A percentile compares a stretch with the other conserved stretches of the same genome.
phyloP scores from a whole-genome alignment of 495 filamentous ascomycete genomes.

The Xylaria venustula region DNA sequence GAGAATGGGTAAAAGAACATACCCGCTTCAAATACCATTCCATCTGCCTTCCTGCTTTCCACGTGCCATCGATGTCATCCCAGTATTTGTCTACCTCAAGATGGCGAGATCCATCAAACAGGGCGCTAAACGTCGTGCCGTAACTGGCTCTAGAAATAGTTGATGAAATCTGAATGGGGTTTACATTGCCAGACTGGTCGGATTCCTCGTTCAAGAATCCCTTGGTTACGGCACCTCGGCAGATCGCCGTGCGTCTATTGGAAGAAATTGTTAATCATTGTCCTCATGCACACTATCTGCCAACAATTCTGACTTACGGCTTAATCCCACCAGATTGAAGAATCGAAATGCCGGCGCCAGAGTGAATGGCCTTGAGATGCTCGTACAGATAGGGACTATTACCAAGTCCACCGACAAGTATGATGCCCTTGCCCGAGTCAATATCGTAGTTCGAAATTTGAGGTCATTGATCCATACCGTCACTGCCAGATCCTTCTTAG shows the following conservation, averaged over 20 bases:
- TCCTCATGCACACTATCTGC: neutral
- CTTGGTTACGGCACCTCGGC: conserved; percentile 24
- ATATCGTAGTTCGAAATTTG: no score
- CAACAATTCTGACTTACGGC: conserved; percentile 10
- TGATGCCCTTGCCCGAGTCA: conserved; percentile 23
- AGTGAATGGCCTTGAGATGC: conserved; percentile 7
- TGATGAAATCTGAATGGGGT: conserved; percentile 2
- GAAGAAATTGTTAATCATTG: neutral
- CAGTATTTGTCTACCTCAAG: conserved; percentile 3
- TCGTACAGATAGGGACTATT: conserved; percentile 22
- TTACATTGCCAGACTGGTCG: neutral
- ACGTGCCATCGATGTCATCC: neutral
- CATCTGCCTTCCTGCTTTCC: conserved; percentile 11
- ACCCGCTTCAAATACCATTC: conserved; percentile 15
- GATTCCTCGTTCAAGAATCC: conserved; percentile 12
- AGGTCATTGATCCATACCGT: conserved; percentile 10
- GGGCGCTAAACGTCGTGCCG: neutral
- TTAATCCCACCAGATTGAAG: conserved; percentile 10
- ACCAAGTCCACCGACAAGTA: conserved; percentile 29
- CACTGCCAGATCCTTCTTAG: neutral
- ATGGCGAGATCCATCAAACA: neutral
- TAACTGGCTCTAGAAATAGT: conserved; percentile 20
- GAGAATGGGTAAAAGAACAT: neutral
- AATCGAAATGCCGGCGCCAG: neutral
- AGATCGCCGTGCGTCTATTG: conserved; percentile 22